Conservation (phyloP, 768 basidiomycete genomes). For the Neoboletus subvelutipes region DNA sequence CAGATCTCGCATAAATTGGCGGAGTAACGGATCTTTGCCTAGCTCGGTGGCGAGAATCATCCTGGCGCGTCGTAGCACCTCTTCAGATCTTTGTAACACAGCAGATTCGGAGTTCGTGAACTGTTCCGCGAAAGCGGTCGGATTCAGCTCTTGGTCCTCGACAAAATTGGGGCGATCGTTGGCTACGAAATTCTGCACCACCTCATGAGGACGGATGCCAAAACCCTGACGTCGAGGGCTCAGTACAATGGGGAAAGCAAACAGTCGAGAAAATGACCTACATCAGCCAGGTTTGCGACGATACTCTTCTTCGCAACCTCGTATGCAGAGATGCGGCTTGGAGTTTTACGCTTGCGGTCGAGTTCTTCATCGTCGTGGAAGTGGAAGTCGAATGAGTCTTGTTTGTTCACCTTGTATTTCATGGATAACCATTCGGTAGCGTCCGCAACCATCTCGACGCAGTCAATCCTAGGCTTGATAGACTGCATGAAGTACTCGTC, state of each 20-base stretch:
- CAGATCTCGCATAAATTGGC: slow-evolving; percentile 69
- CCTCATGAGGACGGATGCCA: slow-evolving; percentile 76
- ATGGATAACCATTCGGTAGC: slow-evolving; percentile 87
- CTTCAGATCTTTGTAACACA: slow-evolving; percentile 59
- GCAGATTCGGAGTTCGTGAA: slow-evolving; percentile 69
- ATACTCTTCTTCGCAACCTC: slow-evolving; percentile 81
- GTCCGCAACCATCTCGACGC: slow-evolving; percentile 88
- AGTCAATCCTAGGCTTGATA: slow-evolving; percentile 65
- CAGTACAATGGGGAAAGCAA: not conserved
- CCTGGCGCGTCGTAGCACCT: slow-evolving; percentile 70
- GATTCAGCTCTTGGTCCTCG: slow-evolving; percentile 80
- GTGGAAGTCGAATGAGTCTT: slow-evolving; percentile 57
- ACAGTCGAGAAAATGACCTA: slow-evolving; percentile 34
- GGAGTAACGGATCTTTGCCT: slow-evolving; percentile 87
- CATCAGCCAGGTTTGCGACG: slow-evolving; percentile 76
- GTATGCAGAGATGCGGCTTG: slow-evolving; percentile 81
- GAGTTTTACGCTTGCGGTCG: slow-evolving; percentile 71
- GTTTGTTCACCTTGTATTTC: slow-evolving; percentile 77
- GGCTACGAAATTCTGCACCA: slow-evolving; percentile 80
- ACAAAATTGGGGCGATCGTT: slow-evolving; percentile 62
- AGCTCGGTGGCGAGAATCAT: slow-evolving; percentile 88
- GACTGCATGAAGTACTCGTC: slow-evolving; percentile 79
- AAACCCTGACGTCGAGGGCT: slow-evolving; percentile 57
- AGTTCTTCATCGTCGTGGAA: slow-evolving; percentile 68
- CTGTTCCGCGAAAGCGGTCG: slow-evolving; percentile 81